Evolutionary conservation across 2,329 filamentous ascomycete genomes (phyloP), one percentile per base, ranked within the genome.

Genomic region (Orbilia ellipsospora): DNA sequence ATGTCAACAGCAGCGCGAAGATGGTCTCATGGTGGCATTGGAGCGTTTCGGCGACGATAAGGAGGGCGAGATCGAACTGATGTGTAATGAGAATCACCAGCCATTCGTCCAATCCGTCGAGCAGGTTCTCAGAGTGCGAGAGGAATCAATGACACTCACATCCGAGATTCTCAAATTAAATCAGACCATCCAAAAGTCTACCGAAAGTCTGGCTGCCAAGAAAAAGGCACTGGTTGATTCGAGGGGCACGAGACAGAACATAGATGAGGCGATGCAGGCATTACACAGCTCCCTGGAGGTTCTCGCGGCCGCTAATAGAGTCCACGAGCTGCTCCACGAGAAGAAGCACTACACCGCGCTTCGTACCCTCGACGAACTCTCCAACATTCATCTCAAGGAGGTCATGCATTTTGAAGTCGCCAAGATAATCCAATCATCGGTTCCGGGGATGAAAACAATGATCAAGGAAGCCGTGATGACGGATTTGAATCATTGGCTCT

Each of bases 391-490:
- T 81, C 87, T 99, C 78, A 94, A 94, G 81, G 95, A 96, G 79
- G 92, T 96, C 7, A 96, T 92, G 0, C 93, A 97, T 78, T 96
- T 97, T 83, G 94, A 94, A 80, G 90, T 99, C 78, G 95, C 95
- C 36, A 93, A 96, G 81, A 89, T 97, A 84, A 98, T 99, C 78
- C 94, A 97, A 82, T 93, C 93, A 79, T 98, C 94, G 0, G 94
- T 98, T 36, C 95, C 95, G 0, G 90, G 92, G 2, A 97, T 93
- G 0, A 93, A 97, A 80, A 93, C 92, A 80, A 89, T 92, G 60
- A 97, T 99, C 68, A 94, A 94, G 2, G 94, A 98, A 83, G 93
- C 94, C 13, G 95, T 99, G 78, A 98, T 98, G 93, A 91, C 89
- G 1, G 95, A 99, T 82, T 84, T 99, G 66, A 98, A 98, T 81